Evolutionary conservation across 163 green algal genomes (phyloP).

Genomic region (Chlamydomonas reinhardtii): DNA sequence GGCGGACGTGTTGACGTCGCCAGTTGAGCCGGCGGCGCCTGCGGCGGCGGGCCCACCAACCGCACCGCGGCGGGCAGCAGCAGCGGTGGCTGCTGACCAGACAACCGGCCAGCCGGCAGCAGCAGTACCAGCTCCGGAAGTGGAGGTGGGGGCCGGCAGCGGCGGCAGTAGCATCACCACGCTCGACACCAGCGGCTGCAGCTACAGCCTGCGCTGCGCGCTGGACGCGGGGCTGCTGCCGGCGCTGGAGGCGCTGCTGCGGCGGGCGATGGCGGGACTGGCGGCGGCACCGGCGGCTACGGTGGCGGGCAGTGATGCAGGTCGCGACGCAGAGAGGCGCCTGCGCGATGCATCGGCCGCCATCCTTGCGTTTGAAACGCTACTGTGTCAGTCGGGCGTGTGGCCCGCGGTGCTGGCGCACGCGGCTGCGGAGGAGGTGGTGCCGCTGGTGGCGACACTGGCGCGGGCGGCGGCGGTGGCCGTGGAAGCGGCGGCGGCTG

Average conservation of each 20-base stretch:
- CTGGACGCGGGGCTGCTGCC: neutral
- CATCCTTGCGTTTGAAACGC: neutral
- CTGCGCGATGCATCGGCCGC: too few relatives aligned
- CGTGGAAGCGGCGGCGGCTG: too few relatives aligned
- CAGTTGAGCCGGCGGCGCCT: too few relatives aligned
- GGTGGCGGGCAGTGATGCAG: too few relatives aligned
- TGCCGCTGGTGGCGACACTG: slow-evolving; percentile 1
- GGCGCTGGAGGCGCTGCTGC: slow-evolving; percentile 4
- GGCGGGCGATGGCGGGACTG: neutral
- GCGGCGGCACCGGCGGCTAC: neutral
- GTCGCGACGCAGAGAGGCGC: too few relatives aligned
- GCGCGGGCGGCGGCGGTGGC: neutral
- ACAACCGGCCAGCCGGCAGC: too few relatives aligned
- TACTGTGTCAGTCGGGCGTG: neutral
- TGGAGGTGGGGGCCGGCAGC: too few relatives aligned
- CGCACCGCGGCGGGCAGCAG: too few relatives aligned
- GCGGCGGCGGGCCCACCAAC: too few relatives aligned
- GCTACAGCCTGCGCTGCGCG: neutral
- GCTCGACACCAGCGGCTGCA: neutral
- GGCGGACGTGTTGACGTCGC: too few relatives aligned
- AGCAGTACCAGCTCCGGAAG: too few relatives aligned
- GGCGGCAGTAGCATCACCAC: neutral
- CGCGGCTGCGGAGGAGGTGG: neutral
- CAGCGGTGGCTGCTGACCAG: too few relatives aligned
- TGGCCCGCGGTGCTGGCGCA: slow-evolving; percentile 18